phyloP scores from a whole-genome alignment of 768 basidiomycete species.

The Lactarius indigo region DNA sequence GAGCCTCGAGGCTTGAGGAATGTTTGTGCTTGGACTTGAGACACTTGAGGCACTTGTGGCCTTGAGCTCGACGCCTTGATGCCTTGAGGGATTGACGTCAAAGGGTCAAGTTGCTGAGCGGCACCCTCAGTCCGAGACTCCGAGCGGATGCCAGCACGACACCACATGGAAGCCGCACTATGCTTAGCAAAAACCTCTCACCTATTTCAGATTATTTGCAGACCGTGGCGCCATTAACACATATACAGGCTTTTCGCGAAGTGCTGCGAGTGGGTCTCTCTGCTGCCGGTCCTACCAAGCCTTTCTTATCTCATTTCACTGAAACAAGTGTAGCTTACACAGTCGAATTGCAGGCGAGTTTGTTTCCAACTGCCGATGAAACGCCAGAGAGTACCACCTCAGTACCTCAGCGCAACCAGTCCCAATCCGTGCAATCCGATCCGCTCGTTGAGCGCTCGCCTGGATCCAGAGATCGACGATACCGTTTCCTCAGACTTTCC shows the following conservation, averaged over 20 bases:
- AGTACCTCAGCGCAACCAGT: not conserved
- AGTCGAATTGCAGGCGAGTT: not conserved
- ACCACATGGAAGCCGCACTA: not conserved
- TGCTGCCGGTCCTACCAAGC: not conserved
- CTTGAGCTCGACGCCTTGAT: not conserved
- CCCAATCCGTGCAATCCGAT: not conserved
- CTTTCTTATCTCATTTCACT: not conserved
- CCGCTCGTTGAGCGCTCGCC: not conserved
- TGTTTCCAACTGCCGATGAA: not conserved
- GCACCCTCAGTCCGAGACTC: not conserved
- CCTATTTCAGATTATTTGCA: not conserved
- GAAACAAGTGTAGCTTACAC: too few relatives aligned
- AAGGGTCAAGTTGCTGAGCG: not conserved
- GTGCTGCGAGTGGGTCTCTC: not conserved
- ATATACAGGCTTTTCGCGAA: not conserved
- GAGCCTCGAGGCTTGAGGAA: not conserved
- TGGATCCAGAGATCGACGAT: not conserved
- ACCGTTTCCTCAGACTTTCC: too few relatives aligned
- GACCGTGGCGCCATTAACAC: too few relatives aligned
- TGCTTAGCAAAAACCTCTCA: constrained; percentile 15
- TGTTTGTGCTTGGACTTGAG: not conserved
- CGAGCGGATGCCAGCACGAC: constrained; percentile 12
- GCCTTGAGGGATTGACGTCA: not conserved
- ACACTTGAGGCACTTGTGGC: not conserved
- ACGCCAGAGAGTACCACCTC: not conserved